Conservation (phyloP, 1,284 basidiomycete species). For the Boletus austroedulis region DNA sequence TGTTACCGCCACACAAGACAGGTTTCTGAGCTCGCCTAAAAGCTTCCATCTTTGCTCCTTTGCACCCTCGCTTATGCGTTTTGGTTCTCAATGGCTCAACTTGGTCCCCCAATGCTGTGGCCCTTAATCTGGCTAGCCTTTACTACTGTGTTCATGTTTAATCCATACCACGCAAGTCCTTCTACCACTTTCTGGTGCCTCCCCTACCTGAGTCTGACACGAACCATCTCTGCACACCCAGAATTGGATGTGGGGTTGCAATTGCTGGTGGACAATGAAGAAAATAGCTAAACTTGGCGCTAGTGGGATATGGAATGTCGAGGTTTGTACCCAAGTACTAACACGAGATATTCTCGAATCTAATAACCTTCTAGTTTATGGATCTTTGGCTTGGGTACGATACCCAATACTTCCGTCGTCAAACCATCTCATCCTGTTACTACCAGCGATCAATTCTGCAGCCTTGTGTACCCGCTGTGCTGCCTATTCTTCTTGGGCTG, state of each 20-base stretch:
- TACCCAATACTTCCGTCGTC: constrained; percentile 10
- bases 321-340: constrained; percentile 45
- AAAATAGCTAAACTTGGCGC: constrained; percentile 61
- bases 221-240: neutral
- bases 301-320: constrained; percentile 73
- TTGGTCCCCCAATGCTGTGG: constrained; percentile 63
- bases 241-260: constrained; percentile 38
- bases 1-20: constrained; percentile 37
- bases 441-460: constrained; percentile 78
- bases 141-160: constrained; percentile 58
- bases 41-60: too few relatives aligned
- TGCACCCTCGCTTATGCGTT: constrained; percentile 77
- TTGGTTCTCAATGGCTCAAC: constrained; percentile 76
- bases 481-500: constrained; percentile 77
- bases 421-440: constrained; percentile 7
- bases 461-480: constrained; percentile 70
- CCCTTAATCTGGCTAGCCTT: constrained; percentile 84
- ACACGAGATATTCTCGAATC: neutral
- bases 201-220: neutral
- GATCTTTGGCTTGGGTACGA: constrained; percentile 81
- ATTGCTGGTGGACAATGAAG: constrained; percentile 77
- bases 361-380: constrained; percentile 49
- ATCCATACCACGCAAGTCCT: constrained; percentile 70
- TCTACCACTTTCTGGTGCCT: neutral
- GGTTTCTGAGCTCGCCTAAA: constrained; percentile 80